A percentile compares a stretch with the other conserved stretches of the same genome.
phyloP scores from a whole-genome alignment of 768 basidiomycete species.

The Lentinula boryana region DNA sequence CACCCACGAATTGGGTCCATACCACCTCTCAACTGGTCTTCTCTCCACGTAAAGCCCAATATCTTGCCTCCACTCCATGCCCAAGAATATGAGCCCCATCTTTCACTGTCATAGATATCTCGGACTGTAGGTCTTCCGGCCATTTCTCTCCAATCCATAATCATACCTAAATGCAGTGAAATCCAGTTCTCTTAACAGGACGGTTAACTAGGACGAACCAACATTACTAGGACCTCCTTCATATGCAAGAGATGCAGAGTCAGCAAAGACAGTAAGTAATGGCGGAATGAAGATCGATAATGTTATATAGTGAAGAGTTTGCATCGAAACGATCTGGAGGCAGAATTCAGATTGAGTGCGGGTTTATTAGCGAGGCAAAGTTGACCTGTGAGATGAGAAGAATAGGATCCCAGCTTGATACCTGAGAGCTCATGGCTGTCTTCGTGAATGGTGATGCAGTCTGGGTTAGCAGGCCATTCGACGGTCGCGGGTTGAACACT shows the following conservation, averaged over 20 bases:
- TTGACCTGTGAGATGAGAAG: constrained; percentile 80
- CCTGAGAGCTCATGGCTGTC: constrained; percentile 11
- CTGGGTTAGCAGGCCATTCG: background rate
- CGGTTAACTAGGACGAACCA: constrained; percentile 36
- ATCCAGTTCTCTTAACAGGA: background rate
- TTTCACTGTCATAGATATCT: constrained; percentile 54
- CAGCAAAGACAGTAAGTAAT: constrained; percentile 68
- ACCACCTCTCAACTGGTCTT: constrained; percentile 57
- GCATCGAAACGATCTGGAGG: constrained; percentile 82
- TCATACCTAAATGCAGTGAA: constrained; percentile 53
- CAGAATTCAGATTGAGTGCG: background rate
- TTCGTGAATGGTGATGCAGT: background rate
- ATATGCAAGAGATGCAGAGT: constrained; percentile 59
- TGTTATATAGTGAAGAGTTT: constrained; percentile 90
- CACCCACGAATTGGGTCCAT: constrained; percentile 81
- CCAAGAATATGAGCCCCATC: constrained; percentile 63
- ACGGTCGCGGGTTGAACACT: too few relatives aligned
- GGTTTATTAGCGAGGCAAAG: background rate
- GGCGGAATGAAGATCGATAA: constrained; percentile 80
- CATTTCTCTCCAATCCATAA: constrained; percentile 99
- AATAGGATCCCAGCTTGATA: constrained; percentile 80
- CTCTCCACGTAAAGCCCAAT: constrained; percentile 54
- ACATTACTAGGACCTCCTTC: constrained; percentile 80
- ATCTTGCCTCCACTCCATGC: constrained; percentile 80
- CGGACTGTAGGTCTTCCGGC: constrained; percentile 76